Evolutionary conservation across 768 basidiomycete genomes (phyloP).

Genomic region (Psilocybe azurescens): DNA sequence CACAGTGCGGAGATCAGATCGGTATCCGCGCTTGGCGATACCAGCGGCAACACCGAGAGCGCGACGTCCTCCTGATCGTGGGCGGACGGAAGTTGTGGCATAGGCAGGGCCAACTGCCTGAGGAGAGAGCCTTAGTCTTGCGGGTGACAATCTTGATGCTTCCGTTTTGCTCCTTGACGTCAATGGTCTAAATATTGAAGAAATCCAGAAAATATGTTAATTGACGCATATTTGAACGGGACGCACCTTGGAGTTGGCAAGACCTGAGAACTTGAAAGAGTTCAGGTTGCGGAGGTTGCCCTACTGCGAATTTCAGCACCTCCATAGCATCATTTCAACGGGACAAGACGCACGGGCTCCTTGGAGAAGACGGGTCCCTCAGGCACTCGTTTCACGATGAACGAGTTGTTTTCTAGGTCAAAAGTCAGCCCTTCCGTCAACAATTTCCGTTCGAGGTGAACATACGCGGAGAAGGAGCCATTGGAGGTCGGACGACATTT

Average conservation of each 20-base stretch:
- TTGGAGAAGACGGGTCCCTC: constrained; percentile 84
- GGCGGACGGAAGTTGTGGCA: constrained; percentile 60
- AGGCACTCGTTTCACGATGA: constrained; percentile 76
- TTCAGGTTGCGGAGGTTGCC: constrained; percentile 88
- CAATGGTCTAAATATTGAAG: constrained; percentile 59
- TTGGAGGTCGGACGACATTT: constrained; percentile 90
- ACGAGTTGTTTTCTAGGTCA: constrained; percentile 79
- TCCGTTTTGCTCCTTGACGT: constrained; percentile 57
- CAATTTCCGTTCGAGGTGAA: constrained; percentile 20
- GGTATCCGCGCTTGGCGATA: constrained; percentile 69
- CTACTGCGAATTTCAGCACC: constrained; percentile 41
- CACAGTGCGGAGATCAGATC: constrained; percentile 79
- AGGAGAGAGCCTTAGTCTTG: constrained; percentile 65
- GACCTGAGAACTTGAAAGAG: constrained; percentile 92
- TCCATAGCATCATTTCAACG: not conserved
- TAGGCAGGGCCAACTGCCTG: constrained; percentile 52
- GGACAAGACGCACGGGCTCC: constrained; percentile 67
- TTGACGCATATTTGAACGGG: constrained; percentile 1
- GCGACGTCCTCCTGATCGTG: constrained; percentile 74
- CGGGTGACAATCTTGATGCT: constrained; percentile 67
- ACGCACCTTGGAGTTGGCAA: constrained; percentile 81
- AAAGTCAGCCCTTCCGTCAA: constrained; percentile 7
- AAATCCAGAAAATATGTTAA: constrained; percentile 5
- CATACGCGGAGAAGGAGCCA: constrained; percentile 91
- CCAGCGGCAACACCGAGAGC: constrained; percentile 67